Base-by-base conservation (phyloP, 2,329 filamentous ascomycete species). In the Ophiosphaerella korrae region DNA sequence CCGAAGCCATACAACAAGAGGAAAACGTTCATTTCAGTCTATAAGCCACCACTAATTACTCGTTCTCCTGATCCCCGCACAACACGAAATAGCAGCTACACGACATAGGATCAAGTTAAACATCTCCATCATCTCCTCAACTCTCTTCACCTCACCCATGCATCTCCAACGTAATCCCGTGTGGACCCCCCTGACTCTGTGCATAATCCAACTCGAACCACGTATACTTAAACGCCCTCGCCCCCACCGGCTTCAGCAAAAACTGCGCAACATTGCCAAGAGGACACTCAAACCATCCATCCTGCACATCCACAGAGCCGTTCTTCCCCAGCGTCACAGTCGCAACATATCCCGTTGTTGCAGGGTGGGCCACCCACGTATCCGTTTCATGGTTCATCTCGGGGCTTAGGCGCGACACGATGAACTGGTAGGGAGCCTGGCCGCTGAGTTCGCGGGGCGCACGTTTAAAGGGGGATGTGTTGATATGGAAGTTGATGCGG, bases 101-200 rank as follows among this genome's bases (percentile, higher is more conserved):
- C 18, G 18, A 21, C 18, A 21, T 4, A 21, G 2, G 18, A 1
- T 4, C 18, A 21, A 21, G 3, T 21, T 21, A 3, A 4, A 21
- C 18, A 21, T 21, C 18, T 21, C 3, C 18, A 21, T 21, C 18
- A 21, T 21, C 7, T 34, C 33, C 33, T 3, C 33, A 34, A n/a
- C 3, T 24, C 8, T 23, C 14, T 11, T 3, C 38, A 18, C 32
- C 14, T 41, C 29, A 60, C 2, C 31, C 39, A 42, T 60, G 55
- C 63, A 71, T 64, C 37, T 69, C 69, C 47, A 68, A 64, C 26
- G 62, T 62, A 39, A 72, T 55, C 2, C 70, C 70, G 58, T 73
- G 63, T 29, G 63, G 52, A 4, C 63, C 63, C 0, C 62, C 63
- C 14, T 57, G 38, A 5, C 9, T 35, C 11, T 46, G 21, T 7